Evolutionary conservation across 371 early-diverging fungal genomes (phyloP).

Genomic region (Rhizomucor miehei): DNA sequence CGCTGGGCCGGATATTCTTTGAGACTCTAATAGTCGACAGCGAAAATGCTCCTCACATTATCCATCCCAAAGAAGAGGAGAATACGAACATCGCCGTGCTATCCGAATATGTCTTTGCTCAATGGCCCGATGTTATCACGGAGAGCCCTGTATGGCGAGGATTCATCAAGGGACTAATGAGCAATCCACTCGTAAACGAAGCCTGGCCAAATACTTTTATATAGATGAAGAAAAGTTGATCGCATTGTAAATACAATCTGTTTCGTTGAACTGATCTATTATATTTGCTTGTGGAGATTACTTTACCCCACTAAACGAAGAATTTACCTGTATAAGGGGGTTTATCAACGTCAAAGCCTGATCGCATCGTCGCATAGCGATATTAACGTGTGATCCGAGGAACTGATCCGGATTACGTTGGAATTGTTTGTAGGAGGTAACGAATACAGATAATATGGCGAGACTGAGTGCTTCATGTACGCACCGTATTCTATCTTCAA

Average conservation of each 20-base stretch:
- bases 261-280: not conserved
- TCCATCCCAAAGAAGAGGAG: conserved; percentile 10
- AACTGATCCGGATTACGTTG: too few species aligned
- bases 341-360: too few species aligned
- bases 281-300: not conserved
- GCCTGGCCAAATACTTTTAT: conserved; percentile 44
- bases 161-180: conserved; percentile 48
- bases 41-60: conserved; percentile 13
- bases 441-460: too few species aligned
- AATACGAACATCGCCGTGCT: not conserved
- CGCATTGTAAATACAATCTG: not conserved
- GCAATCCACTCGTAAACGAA: conserved; percentile 44
- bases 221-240: not conserved
- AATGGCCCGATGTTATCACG: conserved; percentile 25
- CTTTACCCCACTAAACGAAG: too few species aligned
- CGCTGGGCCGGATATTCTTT: conserved; percentile 27
- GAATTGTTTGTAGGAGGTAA: too few species aligned
- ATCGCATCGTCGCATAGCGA: too few species aligned
- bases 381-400: too few species aligned
- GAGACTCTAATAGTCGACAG: conserved; percentile 28
- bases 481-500: too few species aligned
- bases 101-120: conserved; percentile 21
- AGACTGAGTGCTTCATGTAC: too few species aligned
- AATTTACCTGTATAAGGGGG: too few species aligned
- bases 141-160: conserved; percentile 47